These are phyloP conservation scores for Apium graveolens DNA, from an alignment of 129 eudicot genomes.

Conservation along the genomic window DNA sequence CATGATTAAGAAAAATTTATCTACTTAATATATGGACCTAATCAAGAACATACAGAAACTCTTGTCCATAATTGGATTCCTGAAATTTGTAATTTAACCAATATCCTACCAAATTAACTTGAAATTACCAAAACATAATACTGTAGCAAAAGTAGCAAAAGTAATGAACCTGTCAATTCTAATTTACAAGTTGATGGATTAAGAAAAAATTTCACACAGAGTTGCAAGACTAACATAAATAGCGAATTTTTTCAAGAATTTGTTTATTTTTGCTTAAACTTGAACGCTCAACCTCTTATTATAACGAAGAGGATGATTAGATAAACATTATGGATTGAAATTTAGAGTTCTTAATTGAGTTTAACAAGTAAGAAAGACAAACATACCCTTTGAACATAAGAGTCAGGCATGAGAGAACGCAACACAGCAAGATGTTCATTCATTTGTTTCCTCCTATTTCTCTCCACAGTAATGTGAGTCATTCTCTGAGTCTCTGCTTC, in stretches of 20 bases:
- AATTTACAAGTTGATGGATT: too few species aligned
- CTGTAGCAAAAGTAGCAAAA: too few species aligned
- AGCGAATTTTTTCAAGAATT: too few species aligned
- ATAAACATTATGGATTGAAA: too few species aligned
- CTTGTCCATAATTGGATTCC: not conserved
- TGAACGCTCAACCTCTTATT: too few species aligned
- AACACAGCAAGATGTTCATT: slow-evolving; percentile 88
- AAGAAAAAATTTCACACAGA: too few species aligned
- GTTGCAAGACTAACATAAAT: too few species aligned
- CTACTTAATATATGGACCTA: not conserved
- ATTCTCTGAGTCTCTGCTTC: slow-evolving; percentile 94
- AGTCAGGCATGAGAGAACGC: slow-evolving; percentile 95
- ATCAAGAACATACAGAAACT: not conserved
- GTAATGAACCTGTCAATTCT: too few species aligned
- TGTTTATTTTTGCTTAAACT: too few species aligned
- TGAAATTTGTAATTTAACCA: not conserved
- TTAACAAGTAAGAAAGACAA: not conserved
- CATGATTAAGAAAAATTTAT: not conserved
- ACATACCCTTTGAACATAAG: slow-evolving; percentile 83
- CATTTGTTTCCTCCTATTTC: slow-evolving; percentile 93
- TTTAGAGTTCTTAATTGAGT: too few species aligned
- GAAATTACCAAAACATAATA: too few species aligned
- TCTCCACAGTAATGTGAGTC: slow-evolving; percentile 95
- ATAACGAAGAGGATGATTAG: too few species aligned
- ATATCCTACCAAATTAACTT: not conserved